Conservation (phyloP, 305 asterid species). For the Fraxinus ornus region DNA sequence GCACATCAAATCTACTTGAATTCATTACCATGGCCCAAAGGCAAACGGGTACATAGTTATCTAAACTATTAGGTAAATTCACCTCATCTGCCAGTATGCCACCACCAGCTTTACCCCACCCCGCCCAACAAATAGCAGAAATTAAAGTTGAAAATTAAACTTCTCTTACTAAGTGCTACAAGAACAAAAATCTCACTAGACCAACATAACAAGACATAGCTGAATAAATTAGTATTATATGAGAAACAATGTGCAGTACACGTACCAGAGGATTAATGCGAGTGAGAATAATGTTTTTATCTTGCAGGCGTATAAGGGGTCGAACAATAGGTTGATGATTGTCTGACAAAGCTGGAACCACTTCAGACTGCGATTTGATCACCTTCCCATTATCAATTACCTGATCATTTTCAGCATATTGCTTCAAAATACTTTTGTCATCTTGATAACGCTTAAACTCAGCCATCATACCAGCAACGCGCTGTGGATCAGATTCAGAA, state of each 20-base stretch:
- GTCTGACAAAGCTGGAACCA: slow-evolving; percentile 80
- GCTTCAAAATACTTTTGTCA: slow-evolving; percentile 79
- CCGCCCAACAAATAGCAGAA: background rate
- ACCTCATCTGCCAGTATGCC: background rate
- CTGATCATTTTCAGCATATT: slow-evolving; percentile 90
- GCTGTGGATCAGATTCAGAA: slow-evolving; percentile 78
- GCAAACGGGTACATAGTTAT: slow-evolving; percentile 5
- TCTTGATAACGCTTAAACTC: slow-evolving; percentile 91
- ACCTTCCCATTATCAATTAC: slow-evolving; percentile 82
- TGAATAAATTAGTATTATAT: background rate
- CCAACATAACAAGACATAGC: slow-evolving; percentile 16
- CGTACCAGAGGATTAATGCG: slow-evolving; percentile 87
- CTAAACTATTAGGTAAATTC: background rate
- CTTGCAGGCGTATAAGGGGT: slow-evolving; percentile 83
- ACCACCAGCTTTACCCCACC: background rate
- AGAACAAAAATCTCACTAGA: background rate
- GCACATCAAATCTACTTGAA: slow-evolving; percentile 8
- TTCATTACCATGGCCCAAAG: slow-evolving; percentile 10
- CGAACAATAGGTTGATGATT: slow-evolving; percentile 80
- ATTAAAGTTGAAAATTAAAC: background rate
- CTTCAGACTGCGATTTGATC: slow-evolving; percentile 79
- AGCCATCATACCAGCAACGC: slow-evolving; percentile 69
- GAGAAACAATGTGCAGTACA: slow-evolving; percentile 10
- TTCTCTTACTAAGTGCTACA: background rate
- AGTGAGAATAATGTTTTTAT: slow-evolving; percentile 84